Conservation (phyloP, 2,329 filamentous ascomycete species). For the Talaromyces atroroseus region DNA sequence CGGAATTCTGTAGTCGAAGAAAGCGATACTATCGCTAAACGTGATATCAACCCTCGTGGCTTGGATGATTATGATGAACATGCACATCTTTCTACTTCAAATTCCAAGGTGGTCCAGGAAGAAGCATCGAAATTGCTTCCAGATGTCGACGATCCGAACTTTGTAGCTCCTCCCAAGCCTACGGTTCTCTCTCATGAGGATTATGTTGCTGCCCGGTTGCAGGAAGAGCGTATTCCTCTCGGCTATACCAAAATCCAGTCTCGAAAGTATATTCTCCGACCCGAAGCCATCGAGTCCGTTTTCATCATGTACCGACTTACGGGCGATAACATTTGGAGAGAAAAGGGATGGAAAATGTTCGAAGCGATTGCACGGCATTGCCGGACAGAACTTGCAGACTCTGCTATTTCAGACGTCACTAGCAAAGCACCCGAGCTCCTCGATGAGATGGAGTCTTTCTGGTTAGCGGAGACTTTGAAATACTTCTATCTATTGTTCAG, state of each 20-base stretch:
- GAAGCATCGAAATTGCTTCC: not conserved
- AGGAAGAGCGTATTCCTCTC: slow-evolving; percentile 39
- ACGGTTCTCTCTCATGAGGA: slow-evolving; percentile 34
- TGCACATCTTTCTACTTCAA: slow-evolving; percentile 8
- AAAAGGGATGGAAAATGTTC: slow-evolving; percentile 73
- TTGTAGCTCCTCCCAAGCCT: slow-evolving; percentile 16
- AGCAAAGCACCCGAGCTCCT: slow-evolving; percentile 38
- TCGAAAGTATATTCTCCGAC: slow-evolving; percentile 43
- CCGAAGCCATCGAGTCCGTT: slow-evolving; percentile 75
- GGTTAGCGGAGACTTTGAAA: slow-evolving; percentile 52
- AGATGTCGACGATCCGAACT: slow-evolving; percentile 11
- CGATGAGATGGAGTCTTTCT: slow-evolving; percentile 71
- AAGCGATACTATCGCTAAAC: slow-evolving; percentile 1
- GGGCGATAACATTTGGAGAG: slow-evolving; percentile 58
- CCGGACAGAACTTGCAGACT: slow-evolving; percentile 57
- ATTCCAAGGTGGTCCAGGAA: slow-evolving; percentile 2
- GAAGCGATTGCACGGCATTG: slow-evolving; percentile 57
- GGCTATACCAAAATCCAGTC: slow-evolving; percentile 37
- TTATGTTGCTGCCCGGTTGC: slow-evolving; percentile 34
- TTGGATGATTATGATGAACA: slow-evolving; percentile 11
- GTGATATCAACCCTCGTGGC: not conserved
- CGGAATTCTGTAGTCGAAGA: not conserved
- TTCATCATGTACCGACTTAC: slow-evolving; percentile 74
- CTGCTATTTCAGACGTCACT: slow-evolving; percentile 62
- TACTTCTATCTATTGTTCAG: slow-evolving; percentile 46